Conservation (phyloP, 768 basidiomycete species). For the Clitopilus passeckerianus region DNA sequence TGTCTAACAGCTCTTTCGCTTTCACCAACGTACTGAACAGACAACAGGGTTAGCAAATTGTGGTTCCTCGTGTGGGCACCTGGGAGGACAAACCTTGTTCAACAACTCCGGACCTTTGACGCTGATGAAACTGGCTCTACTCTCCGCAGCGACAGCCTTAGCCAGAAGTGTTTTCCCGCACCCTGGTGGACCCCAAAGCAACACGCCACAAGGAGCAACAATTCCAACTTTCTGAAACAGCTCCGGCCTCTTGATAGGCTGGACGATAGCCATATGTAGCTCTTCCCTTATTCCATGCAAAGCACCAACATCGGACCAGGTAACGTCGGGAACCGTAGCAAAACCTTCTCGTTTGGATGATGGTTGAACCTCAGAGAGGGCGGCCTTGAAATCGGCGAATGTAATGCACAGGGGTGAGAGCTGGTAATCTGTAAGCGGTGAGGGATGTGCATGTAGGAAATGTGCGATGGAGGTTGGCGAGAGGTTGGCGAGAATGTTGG, state of each 20-base stretch:
- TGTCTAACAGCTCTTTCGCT: conserved; percentile 93
- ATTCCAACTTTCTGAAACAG: conserved; percentile 88
- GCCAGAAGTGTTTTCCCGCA: conserved; percentile 98
- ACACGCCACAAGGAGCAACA: conserved; percentile 85
- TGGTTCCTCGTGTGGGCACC: neutral
- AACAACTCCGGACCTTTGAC: conserved; percentile 96
- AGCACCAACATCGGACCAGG: conserved; percentile 94
- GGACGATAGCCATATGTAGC: conserved; percentile 95
- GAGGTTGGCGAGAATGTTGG: conserved; percentile 30
- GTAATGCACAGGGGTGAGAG: conserved; percentile 82
- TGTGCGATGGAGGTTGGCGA: conserved; percentile 69
- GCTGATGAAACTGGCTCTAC: conserved; percentile 93
- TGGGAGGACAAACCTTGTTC: conserved; percentile 69
- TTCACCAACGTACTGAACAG: conserved; percentile 86
- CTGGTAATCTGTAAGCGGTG: conserved; percentile 70
- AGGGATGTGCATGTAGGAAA: conserved; percentile 86
- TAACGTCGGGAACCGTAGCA: conserved; percentile 92
- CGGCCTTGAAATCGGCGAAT: conserved; percentile 70
- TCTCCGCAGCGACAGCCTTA: conserved; percentile 97
- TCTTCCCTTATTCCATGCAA: conserved; percentile 84
- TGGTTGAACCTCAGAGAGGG: conserved; percentile 88
- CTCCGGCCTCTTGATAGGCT: conserved; percentile 88
- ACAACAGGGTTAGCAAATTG: too few species aligned
- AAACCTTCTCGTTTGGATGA: conserved; percentile 98
- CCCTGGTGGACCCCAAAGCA: conserved; percentile 98